A percentile compares a stretch with the other conserved stretches of the same genome.
phyloP scores from a whole-genome alignment of 495 filamentous ascomycete species.

The Lentithecium fluviatile region DNA sequence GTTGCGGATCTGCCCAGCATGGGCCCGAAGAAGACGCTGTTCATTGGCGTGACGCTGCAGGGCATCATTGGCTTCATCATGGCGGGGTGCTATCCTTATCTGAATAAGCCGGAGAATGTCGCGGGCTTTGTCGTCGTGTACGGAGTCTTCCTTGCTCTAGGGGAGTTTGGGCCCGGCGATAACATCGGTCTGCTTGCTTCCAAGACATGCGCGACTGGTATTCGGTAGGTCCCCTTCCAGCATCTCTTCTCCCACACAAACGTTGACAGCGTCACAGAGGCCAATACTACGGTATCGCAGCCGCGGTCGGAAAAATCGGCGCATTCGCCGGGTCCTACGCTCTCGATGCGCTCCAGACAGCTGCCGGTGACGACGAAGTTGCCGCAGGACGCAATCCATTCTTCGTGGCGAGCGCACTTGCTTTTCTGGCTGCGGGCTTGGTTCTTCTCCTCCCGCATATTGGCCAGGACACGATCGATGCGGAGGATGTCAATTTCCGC shows the following conservation, averaged over 20 bases:
- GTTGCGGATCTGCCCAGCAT: constrained; percentile 62
- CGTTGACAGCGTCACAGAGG: constrained; percentile 45
- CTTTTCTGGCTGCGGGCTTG: constrained; percentile 39
- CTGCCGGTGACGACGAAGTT: constrained; percentile 56
- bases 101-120: constrained; percentile 62
- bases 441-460: constrained; percentile 42
- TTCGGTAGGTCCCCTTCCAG: constrained; percentile 48
- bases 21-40: constrained; percentile 71
- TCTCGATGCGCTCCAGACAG: constrained; percentile 67
- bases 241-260: not conserved
- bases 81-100: constrained; percentile 66
- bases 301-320: constrained; percentile 81
- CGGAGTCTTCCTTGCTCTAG: constrained; percentile 78
- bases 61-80: constrained; percentile 84
- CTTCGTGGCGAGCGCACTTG: constrained; percentile 38
- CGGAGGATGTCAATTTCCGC: constrained; percentile 59
- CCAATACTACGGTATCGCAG: constrained; percentile 88
- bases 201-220: constrained; percentile 82
- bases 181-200: constrained; percentile 87
- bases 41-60: constrained; percentile 64
- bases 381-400: constrained; percentile 70
- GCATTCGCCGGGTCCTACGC: constrained; percentile 88
- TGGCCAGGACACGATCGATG: constrained; percentile 44
- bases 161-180: constrained; percentile 84
- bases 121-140: constrained; percentile 76